phyloP scores from a whole-genome alignment of 495 filamentous ascomycete species.

The Talaromyces stipitatus region DNA sequence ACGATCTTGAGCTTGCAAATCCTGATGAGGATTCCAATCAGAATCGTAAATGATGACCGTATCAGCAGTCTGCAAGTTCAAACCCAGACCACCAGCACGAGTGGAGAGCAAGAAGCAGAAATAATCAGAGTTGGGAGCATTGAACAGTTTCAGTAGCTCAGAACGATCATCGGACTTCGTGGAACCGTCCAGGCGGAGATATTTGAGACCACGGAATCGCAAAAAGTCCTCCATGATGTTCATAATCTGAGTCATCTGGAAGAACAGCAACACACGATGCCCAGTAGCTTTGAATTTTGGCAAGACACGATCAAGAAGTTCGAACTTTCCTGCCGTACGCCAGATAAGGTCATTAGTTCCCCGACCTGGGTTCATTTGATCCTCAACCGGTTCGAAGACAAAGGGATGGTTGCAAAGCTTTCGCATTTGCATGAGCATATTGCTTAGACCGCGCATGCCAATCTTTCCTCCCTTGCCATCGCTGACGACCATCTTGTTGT shows the following conservation, averaged over 20 bases:
- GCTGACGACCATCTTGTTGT: conserved; percentile 88
- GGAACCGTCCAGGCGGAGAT: conserved; percentile 88
- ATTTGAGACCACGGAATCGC: conserved; percentile 69
- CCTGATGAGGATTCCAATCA: conserved; percentile 99
- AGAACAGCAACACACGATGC: conserved; percentile 97
- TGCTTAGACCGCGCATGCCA: conserved; percentile 89
- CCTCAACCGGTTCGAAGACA: conserved; percentile 95
- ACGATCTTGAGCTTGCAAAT: conserved; percentile 98
- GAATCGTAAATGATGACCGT: conserved; percentile 99
- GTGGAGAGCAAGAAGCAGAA: conserved; percentile 99
- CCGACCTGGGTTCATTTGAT: conserved; percentile 88
- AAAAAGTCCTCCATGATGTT: conserved; percentile 99
- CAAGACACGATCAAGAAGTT: conserved; percentile 83
- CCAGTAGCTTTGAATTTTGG: conserved; percentile 86
- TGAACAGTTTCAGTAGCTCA: conserved; percentile 80
- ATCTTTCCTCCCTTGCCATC: conserved; percentile 96
- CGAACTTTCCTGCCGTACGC: conserved; percentile 96
- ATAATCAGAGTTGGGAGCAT: conserved; percentile 80
- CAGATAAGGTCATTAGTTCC: conserved; percentile 87
- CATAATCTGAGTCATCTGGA: conserved; percentile 99
- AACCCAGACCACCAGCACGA: conserved; percentile 92
- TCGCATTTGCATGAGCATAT: conserved; percentile 99
- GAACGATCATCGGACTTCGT: conserved; percentile 98
- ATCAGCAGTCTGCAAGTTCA: conserved; percentile 95
- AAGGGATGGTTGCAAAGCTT: conserved; percentile 99